phyloP scores from a whole-genome alignment of 768 basidiomycete species.

The Suillus ampliporus region DNA sequence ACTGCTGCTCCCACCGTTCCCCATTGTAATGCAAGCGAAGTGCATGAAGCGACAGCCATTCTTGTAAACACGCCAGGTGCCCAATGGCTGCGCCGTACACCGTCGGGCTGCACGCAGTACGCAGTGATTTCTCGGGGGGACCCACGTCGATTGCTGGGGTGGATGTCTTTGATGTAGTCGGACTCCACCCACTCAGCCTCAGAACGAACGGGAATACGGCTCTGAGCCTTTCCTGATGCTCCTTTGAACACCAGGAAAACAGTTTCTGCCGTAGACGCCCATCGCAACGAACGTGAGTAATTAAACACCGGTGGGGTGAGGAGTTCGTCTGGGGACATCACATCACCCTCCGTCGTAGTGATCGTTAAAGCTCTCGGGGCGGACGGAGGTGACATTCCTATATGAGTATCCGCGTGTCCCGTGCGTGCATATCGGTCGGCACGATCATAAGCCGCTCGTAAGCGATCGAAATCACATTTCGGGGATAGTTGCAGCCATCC shows the following conservation, averaged over 20 bases:
- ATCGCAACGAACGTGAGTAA: not conserved
- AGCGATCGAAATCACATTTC: slow-evolving; percentile 37
- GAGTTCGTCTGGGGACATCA: slow-evolving; percentile 1
- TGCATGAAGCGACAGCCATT: slow-evolving; percentile 25
- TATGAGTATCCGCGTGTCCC: slow-evolving; percentile 9
- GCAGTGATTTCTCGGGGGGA: slow-evolving; percentile 12
- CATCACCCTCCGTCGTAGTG: not conserved
- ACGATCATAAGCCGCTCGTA: slow-evolving; percentile 26
- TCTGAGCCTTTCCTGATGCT: slow-evolving; percentile 11
- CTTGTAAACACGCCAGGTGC: slow-evolving; percentile 20
- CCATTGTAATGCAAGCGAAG: slow-evolving; percentile 30
- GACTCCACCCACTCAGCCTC: slow-evolving; percentile 10
- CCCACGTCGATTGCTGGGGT: slow-evolving; percentile 15
- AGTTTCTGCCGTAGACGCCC: not conserved
- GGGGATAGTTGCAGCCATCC: slow-evolving; percentile 43
- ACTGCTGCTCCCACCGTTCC: slow-evolving; percentile 29
- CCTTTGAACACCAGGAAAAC: not conserved
- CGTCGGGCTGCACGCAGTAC: slow-evolving; percentile 16
- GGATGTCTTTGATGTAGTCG: slow-evolving; percentile 6
- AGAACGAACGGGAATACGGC: slow-evolving; percentile 15
- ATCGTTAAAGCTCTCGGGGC: not conserved
- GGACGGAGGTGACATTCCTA: not conserved
- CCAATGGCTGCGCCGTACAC: slow-evolving; percentile 19
- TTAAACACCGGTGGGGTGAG: slow-evolving; percentile 1
- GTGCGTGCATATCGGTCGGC: slow-evolving; percentile 33